These are phyloP conservation scores for Penicillium coffeae DNA, from an alignment of 495 filamentous ascomycete species.

Conservation along the genomic window DNA sequence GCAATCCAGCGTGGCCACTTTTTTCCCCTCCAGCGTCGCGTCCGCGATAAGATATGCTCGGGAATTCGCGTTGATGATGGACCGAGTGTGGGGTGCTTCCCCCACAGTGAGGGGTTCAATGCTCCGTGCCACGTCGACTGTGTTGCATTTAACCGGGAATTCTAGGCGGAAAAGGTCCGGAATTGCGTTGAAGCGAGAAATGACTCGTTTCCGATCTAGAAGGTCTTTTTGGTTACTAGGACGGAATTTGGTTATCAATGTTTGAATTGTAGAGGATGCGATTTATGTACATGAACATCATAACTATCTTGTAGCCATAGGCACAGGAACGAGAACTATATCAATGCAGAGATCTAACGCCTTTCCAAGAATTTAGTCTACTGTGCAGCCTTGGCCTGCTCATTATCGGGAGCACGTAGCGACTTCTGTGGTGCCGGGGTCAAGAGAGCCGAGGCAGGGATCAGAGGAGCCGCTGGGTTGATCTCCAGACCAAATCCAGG, in stretches of 20 bases:
- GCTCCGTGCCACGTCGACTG: background rate
- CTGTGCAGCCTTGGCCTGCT: conserved; percentile 24
- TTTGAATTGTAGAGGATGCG: too few species aligned
- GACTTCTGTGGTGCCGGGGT: conserved; percentile 64
- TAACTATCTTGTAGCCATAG: conserved; percentile 5
- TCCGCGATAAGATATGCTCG: conserved; percentile 21
- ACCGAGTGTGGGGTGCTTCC: conserved; percentile 27
- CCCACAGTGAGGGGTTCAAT: conserved; percentile 6
- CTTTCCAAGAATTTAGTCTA: conserved; percentile 4
- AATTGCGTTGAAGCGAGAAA: too few species aligned
- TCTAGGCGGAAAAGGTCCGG: background rate
- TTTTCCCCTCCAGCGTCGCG: background rate
- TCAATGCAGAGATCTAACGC: conserved; percentile 6
- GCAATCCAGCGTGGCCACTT: background rate
- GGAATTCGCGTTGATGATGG: conserved; percentile 31
- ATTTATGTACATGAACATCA: conserved; percentile 18
- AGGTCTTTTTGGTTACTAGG: too few species aligned
- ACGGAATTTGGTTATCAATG: too few species aligned
- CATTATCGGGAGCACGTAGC: conserved; percentile 43
- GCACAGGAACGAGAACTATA: conserved; percentile 2
- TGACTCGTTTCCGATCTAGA: too few species aligned
- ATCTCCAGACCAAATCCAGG: conserved; percentile 87
- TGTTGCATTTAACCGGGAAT: background rate
- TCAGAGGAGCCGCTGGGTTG: conserved; percentile 74
- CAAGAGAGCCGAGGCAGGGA: conserved; percentile 67